phyloP scores from a whole-genome alignment of 768 basidiomycete species.

The Phallus indusiatus region DNA sequence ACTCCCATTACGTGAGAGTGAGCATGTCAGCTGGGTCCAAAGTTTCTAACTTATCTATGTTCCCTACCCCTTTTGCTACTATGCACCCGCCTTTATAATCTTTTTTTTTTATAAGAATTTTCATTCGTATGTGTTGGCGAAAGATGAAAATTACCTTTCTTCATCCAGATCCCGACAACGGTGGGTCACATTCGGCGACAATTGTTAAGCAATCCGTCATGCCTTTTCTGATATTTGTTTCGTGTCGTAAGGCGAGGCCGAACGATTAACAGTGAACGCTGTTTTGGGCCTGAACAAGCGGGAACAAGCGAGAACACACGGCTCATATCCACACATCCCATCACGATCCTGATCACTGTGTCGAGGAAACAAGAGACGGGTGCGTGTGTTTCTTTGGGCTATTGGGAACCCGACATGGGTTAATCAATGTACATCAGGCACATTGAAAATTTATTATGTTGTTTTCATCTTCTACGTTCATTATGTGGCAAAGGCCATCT shows the following conservation, averaged over 20 bases:
- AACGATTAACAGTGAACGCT: slow-evolving; percentile 90
- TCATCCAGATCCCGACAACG: slow-evolving; percentile 93
- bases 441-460: slow-evolving; percentile 65
- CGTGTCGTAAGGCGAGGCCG: slow-evolving; percentile 66
- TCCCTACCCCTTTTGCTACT: too few species aligned
- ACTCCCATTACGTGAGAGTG: too few species aligned
- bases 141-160: slow-evolving; percentile 64
- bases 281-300: slow-evolving; percentile 85
- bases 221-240: not conserved
- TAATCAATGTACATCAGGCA: slow-evolving; percentile 39
- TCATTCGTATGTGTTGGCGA: not conserved
- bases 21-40: too few species aligned
- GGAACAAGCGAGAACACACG: slow-evolving; percentile 67
- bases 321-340: slow-evolving; percentile 91
- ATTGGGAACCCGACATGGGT: not conserved
- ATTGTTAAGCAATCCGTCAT: too few species aligned
- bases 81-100: too few species aligned
- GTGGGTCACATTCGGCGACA: slow-evolving; percentile 28
- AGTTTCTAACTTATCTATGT: too few species aligned
- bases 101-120: too few species aligned
- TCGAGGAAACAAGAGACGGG: slow-evolving; percentile 92
- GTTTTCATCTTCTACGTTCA: slow-evolving; percentile 70
- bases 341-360: slow-evolving; percentile 80
- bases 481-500: slow-evolving; percentile 76
- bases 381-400: slow-evolving; percentile 24